Percentiles rank a stretch among this genome's conserved stretches.
phyloP scores from a whole-genome alignment of 768 basidiomycete genomes.

The Panaeolus papilionaceus region DNA sequence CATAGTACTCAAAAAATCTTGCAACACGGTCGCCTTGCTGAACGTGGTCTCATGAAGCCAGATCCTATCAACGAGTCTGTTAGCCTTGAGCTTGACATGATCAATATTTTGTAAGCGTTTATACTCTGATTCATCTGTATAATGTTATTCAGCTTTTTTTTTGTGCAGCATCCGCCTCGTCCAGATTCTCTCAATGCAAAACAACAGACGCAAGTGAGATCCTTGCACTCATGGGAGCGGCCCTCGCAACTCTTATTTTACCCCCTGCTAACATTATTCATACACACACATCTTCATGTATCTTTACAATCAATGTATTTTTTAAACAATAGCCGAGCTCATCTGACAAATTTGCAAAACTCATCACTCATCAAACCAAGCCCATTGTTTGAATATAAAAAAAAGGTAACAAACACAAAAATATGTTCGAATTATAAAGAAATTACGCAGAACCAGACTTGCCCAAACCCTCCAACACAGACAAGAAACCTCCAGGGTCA shows the following conservation, averaged over 20 bases:
- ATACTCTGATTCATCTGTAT: not conserved
- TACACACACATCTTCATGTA: constrained; percentile 14
- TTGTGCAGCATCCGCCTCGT: constrained; percentile 75
- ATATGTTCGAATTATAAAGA: constrained; percentile 19
- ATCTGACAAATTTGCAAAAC: not conserved
- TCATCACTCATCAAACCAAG: not conserved
- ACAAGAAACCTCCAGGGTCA: constrained; percentile 86
- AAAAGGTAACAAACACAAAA: constrained; percentile 9
- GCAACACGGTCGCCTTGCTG: constrained; percentile 74
- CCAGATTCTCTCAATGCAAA: constrained; percentile 76
- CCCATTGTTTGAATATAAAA: not conserved
- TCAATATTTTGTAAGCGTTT: constrained; percentile 81
- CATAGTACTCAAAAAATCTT: constrained; percentile 85
- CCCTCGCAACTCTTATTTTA: constrained; percentile 11
- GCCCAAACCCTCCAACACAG: constrained; percentile 70
- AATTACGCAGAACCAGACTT: constrained; percentile 38
- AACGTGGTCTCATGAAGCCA: constrained; percentile 65
- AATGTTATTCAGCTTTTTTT: constrained; percentile 10
- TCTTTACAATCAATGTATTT: constrained; percentile 20
- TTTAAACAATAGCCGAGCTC: not conserved
- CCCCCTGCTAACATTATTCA: constrained; percentile 14
- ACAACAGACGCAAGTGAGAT: constrained; percentile 57
- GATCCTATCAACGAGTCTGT: constrained; percentile 85
- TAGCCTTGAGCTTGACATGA: constrained; percentile 82
- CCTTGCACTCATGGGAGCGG: constrained; percentile 2